Evolutionary conservation across 2,329 filamentous ascomycete genomes (phyloP), one percentile per base, ranked within the genome.

Genomic region (Didymella exigua): DNA sequence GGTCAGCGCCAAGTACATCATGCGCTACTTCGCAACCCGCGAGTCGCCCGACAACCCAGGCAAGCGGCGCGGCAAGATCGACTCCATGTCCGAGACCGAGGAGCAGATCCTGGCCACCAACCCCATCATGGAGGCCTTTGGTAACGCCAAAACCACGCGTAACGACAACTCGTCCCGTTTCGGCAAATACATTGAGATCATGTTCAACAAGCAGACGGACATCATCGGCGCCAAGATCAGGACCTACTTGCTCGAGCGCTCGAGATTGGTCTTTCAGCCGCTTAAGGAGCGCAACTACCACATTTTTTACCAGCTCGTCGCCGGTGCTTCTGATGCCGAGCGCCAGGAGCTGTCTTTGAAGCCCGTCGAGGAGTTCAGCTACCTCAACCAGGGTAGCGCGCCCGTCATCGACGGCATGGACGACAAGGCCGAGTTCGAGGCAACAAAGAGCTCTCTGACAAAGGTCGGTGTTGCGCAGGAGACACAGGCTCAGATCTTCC

Each of bases 91-190:
- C 75, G 91, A 97, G 81, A 99, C 95, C 1, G 95, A 99, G 78
- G 93, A 99, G 80, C 93, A 96, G 76, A 99, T 99, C 72, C 81
- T 99, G 65, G 95, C 95, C 26, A 99, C 95, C 49, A 99, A 99
- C 75, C 95, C 95, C 33, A 96, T 99, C 75, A 99, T 99, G 95
- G 95, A 99, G 85, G 93, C 95, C 29, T 99, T 99, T 73, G 95
- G 95, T 75, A 99, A 99, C 80, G 95, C 95, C 49, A 99, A 99
- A 81, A 99, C 95, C n/a, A 99, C 95, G 10, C 86, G 95, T 75
- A 99, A 99, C 79, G 95, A 99, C 79, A 99, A 99, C 79, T 99
- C 95, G 38, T 99, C 95, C 36, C 87, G 95, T 71, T 99, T 99
- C 77, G 95, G 95, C 76, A 99, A 99, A 82, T 99, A 99, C 77